Base-by-base conservation (phyloP, 2,329 filamentous ascomycete genomes). In the Talaromyces albobiverticillius region DNA sequence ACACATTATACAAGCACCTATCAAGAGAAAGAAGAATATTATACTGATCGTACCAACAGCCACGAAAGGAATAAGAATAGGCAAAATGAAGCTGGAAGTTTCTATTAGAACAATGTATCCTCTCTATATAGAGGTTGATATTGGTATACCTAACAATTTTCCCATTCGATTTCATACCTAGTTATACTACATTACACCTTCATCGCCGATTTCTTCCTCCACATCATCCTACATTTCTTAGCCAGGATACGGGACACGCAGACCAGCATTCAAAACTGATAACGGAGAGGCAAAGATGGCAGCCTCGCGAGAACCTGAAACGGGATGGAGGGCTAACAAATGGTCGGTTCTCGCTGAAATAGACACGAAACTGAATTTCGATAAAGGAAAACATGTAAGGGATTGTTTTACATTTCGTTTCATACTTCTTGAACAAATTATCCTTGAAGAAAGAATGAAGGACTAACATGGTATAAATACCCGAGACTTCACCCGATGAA, bases 401-500 rank as follows among this genome's bases (percentile, higher is more conserved):
- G 7, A 48, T 48, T 38, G 23, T 50, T 42, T 42, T 26, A 26
- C 23, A 26, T 41, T 49, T 50, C n/a, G 13, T 42, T 50, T 32
- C 36, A 22, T 41, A 22, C 18, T 42, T 16, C 36, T 49, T 49
- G 46, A 49, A 40, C n/a, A n/a, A n/a, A n/a, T n/a, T n/a, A n/a
- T n/a, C 26, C 16, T 26, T 25, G 34, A 50, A 50, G 36, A 41
- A 31, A 42, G 25, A 50, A 50, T 42, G 36, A 18, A 50, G 32
- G 16, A 31, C 16, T 50, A 32, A 50, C 23, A 22, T n/a, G 47
- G 23, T 42, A 42, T 42, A 50, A 50, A 49, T 47, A 45, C 22
- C 31, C n/a, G n/a, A n/a, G n/a, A n/a, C n/a, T n/a, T n/a, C n/a
- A n/a, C n/a, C 34, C 14, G 4, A 31, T 41, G n/a, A 41, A 41